Conservation (phyloP, 73 alveolate genomes). For the Paraurostyla sp. region DNA sequence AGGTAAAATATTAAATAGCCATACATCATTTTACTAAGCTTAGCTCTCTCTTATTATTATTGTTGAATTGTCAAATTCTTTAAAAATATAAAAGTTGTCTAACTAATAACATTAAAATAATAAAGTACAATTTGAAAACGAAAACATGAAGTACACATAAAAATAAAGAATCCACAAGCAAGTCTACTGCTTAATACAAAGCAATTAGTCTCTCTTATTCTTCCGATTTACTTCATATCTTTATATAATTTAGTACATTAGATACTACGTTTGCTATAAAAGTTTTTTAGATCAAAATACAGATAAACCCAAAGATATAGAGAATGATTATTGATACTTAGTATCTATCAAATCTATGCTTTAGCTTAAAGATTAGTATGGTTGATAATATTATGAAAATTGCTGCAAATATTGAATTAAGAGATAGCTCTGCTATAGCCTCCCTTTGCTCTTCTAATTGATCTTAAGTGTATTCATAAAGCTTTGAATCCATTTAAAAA, state of each 20-base stretch:
- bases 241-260: background rate
- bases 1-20: too few species aligned
- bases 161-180: background rate
- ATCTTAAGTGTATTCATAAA: too few species aligned
- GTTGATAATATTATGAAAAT: background rate
- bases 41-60: too few species aligned
- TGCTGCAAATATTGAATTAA: background rate
- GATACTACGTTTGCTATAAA: background rate
- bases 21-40: too few species aligned
- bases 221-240: too few species aligned
- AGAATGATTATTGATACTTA: background rate
- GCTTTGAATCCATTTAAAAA: too few species aligned
- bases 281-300: background rate
- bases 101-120: too few species aligned
- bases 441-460: too few species aligned
- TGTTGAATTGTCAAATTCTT: too few species aligned
- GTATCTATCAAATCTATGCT: background rate
- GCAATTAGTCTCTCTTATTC: too few species aligned
- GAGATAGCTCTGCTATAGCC: background rate
- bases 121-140: background rate
- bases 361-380: background rate
- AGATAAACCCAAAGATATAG: background rate
- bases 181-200: background rate
- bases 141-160: background rate
- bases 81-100: too few species aligned